These are phyloP conservation scores for Ceratocystis cubensis DNA, from an alignment of 2,329 filamentous ascomycete genomes.

Conservation along the genomic window DNA sequence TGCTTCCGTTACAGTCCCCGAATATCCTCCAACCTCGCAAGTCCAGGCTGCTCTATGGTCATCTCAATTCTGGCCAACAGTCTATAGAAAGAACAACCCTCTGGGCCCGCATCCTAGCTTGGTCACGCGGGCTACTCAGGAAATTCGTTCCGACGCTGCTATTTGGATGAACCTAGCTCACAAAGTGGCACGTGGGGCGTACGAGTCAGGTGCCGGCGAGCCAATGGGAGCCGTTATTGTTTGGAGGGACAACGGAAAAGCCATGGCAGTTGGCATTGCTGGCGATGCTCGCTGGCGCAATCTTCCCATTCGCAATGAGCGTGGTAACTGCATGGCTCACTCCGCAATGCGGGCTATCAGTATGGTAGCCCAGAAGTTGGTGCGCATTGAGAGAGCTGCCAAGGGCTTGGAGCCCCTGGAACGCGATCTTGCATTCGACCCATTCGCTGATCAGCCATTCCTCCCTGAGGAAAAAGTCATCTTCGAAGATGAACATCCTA, in stretches of 20 bases:
- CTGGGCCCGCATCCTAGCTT: slow-evolving; percentile 71
- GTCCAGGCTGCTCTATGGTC: slow-evolving; percentile 65
- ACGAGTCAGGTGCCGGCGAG: slow-evolving; percentile 48
- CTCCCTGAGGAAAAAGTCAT: slow-evolving; percentile 52
- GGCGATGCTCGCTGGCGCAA: slow-evolving; percentile 62
- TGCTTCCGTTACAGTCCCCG: slow-evolving; percentile 53
- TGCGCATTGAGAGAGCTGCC: slow-evolving; percentile 40
- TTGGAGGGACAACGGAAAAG: slow-evolving; percentile 42
- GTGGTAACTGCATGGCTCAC: slow-evolving; percentile 66
- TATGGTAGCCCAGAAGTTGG: slow-evolving; percentile 61
- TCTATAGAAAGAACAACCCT: slow-evolving; percentile 78
- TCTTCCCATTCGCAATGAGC: slow-evolving; percentile 35
- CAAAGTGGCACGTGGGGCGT: slow-evolving; percentile 47
- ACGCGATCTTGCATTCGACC: slow-evolving; percentile 42
- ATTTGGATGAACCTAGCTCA: slow-evolving; percentile 58
- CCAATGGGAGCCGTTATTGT: slow-evolving; percentile 64
- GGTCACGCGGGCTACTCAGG: slow-evolving; percentile 55
- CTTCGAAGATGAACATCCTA: slow-evolving; percentile 51
- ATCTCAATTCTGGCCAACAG: slow-evolving; percentile 66
- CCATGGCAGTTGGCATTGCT: slow-evolving; percentile 56
- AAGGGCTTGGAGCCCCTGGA: slow-evolving; percentile 28
- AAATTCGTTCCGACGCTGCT: slow-evolving; percentile 51
- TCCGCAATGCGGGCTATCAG: slow-evolving; percentile 67
- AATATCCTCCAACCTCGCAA: slow-evolving; percentile 61
- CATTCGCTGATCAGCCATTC: slow-evolving; percentile 56